Base-by-base conservation (phyloP, 306 rosid genomes). In the Carpinus viminea region DNA sequence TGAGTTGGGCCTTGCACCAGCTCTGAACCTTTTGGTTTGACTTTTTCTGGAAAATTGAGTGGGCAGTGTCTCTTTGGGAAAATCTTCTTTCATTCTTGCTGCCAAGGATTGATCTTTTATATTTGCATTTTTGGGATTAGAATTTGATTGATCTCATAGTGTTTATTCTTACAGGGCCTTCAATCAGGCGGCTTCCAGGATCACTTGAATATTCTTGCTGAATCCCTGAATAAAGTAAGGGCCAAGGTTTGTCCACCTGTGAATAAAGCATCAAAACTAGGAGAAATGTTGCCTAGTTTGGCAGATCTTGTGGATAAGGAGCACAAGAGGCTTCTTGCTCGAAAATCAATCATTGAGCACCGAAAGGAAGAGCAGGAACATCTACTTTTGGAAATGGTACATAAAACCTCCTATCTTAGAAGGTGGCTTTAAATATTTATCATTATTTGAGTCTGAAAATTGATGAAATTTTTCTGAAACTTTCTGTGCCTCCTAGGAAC, bases 321-420 rank as follows among this genome's bases (percentile, higher is more conserved):
- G 64, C 99, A 96, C 84, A 96, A 87, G 81, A 91, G 91, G 73
- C 97, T 93, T 80, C 99, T 96, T 83, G 98, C 99, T 76, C 90
- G 99, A 77, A 96, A 96, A 88, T 85, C 96, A 47, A 85, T 96
- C 47, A 96, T 96, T 38, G 99, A 96, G 86, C 91, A 89, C 74
- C 81, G 95, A 87, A 96, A 96, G 88, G 99, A 96, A 80, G 98
- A 93, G 57, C 99, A 93, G 78, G 99, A 96, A 72, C 91, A 97
- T 0, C 96, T 88, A 24, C 97, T 93, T 82, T 87, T 96, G 80
- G 98, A 93, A 87, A 88, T 85, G 97, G 98, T 95, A 87, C 61
- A 10, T 41, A 47, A 66, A 38, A 18, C 24, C 26, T 66, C 7
- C 45, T 59, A n/a, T 12, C 59, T 74, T 21, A 66, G 59, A 50